A percentile compares a stretch with the other conserved stretches of the same genome.
Evolutionary conservation across 2,329 filamentous ascomycete species (phyloP).

Genomic region (Colletotrichum endophyticum): DNA sequence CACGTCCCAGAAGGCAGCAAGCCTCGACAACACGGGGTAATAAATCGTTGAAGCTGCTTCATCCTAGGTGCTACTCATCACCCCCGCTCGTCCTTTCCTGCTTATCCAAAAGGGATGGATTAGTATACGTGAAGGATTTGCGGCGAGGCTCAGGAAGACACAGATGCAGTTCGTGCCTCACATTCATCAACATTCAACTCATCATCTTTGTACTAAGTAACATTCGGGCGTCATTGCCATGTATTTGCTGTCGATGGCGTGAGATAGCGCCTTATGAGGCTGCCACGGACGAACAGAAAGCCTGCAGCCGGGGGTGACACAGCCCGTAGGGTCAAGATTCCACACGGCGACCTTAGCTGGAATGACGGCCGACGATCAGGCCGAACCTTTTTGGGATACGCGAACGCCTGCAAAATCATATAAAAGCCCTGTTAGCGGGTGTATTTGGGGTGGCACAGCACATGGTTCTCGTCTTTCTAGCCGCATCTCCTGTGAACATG

Average conservation of each 20-base stretch:
- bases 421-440: neutral
- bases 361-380: accelerated
- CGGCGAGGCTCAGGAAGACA: accelerated
- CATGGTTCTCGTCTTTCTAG: neutral
- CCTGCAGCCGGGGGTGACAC: neutral
- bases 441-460: neutral
- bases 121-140: neutral
- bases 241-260: neutral
- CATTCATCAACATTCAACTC: accelerated
- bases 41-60: accelerated
- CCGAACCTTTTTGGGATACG: neutral
- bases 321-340: neutral
- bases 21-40: accelerated
- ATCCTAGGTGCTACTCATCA: no score
- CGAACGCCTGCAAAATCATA: neutral
- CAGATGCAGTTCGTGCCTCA: neutral
- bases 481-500: neutral
- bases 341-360: neutral
- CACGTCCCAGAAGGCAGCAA: accelerated
- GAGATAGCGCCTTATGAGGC: accelerated
- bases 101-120: no score
- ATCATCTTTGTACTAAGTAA: no score
- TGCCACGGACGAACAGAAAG: neutral
- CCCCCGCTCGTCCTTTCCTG: accelerated
- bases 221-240: no score